A percentile compares a stretch with the other conserved stretches of the same genome.
Conservation (phyloP, 495 filamentous ascomycete species). For the Aeminium ludgeri region DNA sequence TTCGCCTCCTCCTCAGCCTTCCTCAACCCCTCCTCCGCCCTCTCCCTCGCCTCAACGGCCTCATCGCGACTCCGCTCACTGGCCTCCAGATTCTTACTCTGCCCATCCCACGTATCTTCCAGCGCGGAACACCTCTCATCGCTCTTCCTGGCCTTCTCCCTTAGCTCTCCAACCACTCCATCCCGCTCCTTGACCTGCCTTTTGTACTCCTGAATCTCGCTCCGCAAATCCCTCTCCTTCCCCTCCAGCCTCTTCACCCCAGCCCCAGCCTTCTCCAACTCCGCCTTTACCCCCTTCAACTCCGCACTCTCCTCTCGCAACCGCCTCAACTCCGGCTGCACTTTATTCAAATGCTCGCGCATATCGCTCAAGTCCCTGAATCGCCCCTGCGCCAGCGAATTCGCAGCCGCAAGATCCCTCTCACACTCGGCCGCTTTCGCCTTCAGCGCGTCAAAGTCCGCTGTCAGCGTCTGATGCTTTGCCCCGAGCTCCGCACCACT, state of each 20-base stretch:
- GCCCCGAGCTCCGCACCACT: constrained; percentile 36
- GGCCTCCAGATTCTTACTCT: constrained; percentile 57
- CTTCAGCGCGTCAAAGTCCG: constrained; percentile 62
- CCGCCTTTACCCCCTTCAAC: constrained; percentile 53
- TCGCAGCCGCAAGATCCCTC: constrained; percentile 68
- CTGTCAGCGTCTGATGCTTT: constrained; percentile 39
- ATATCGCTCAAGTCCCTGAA: constrained; percentile 79
- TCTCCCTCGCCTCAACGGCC: constrained; percentile 53
- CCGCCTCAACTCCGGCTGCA: constrained; percentile 66
- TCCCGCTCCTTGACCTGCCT: constrained; percentile 55
- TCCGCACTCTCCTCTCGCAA: constrained; percentile 59
- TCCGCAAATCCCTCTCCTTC: constrained; percentile 62
- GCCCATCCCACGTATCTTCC: constrained; percentile 56
- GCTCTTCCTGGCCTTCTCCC: constrained; percentile 59
- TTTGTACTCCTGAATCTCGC: constrained; percentile 52
- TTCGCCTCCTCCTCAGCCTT: constrained; percentile 53
- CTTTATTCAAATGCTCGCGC: constrained; percentile 58
- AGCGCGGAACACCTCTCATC: constrained; percentile 50
- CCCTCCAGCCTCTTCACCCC: constrained; percentile 61
- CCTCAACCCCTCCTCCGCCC: constrained; percentile 45
- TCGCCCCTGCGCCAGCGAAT: constrained; percentile 66
- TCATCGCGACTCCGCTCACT: constrained; percentile 65
- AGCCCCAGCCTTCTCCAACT: constrained; percentile 45
- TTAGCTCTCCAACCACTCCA: constrained; percentile 54
- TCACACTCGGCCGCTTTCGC: constrained; percentile 50